Conservation (phyloP, 495 filamentous ascomycete species). For the Hyaloscypha finlandica region DNA sequence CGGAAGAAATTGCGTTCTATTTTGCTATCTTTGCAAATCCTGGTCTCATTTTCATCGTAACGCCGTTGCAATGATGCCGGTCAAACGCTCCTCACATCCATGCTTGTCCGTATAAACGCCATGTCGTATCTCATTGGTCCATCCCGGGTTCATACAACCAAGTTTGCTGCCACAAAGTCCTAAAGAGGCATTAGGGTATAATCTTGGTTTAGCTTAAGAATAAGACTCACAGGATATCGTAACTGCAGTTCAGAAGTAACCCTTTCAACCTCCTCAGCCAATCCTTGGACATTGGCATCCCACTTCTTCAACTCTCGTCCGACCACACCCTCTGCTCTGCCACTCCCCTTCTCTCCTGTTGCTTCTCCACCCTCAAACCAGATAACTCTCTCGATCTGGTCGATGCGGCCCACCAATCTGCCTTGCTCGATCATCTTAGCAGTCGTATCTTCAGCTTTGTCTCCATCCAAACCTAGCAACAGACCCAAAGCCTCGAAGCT, state of each 20-base stretch:
- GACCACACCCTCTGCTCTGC: conserved; percentile 56
- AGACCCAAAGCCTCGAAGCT: conserved; percentile 72
- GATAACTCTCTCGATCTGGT: conserved; percentile 89
- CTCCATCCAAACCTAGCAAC: conserved; percentile 74
- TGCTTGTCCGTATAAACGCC: conserved; percentile 30
- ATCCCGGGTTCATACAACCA: conserved; percentile 37
- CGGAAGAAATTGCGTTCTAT: conserved; percentile 13
- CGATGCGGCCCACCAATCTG: conserved; percentile 81
- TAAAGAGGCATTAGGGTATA: conserved; percentile 26
- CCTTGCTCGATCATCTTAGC: conserved; percentile 95
- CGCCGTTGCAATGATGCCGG: conserved; percentile 29
- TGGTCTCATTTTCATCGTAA: conserved; percentile 25
- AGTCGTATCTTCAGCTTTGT: conserved; percentile 88
- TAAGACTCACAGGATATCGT: conserved; percentile 60
- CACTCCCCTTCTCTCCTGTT: conserved; percentile 63
- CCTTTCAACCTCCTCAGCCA: conserved; percentile 87
- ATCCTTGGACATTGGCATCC: conserved; percentile 82
- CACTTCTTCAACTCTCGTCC: conserved; percentile 76
- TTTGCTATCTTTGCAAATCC: conserved; percentile 5
- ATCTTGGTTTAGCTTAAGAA: not conserved
- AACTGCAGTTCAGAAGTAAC: conserved; percentile 74
- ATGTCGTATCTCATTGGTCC: not conserved
- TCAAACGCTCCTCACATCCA: conserved; percentile 24
- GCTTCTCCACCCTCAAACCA: conserved; percentile 75
- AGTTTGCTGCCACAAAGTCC: conserved; percentile 52